Evolutionary conservation across 2,329 filamentous ascomycete genomes (phyloP).

Genomic region (Aspergillus pseudotamarii): DNA sequence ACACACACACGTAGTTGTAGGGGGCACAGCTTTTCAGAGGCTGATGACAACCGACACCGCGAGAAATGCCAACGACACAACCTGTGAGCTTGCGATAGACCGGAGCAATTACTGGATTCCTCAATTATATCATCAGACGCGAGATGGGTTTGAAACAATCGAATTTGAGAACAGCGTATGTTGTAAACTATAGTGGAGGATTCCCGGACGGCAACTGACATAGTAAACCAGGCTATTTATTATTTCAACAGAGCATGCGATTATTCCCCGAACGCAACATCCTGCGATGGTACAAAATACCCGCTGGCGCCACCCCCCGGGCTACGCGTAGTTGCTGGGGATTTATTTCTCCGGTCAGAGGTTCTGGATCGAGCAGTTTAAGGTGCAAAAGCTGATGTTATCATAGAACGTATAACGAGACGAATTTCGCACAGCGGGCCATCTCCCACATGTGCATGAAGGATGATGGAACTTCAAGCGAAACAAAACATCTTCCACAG

Average conservation of each 20-base stretch:
- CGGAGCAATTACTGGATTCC: conserved; percentile 79
- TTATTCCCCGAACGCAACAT: conserved; percentile 15
- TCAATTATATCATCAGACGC: conserved; percentile 61
- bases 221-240: conserved; percentile 21
- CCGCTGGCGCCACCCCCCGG: conserved; percentile 26
- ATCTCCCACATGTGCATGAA: conserved; percentile 61
- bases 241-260: conserved; percentile 27
- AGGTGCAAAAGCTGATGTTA: neutral
- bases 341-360: conserved; percentile 21
- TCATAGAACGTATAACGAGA: conserved; percentile 22
- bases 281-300: conserved; percentile 13
- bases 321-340: conserved; percentile 26
- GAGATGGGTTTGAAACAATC: conserved; percentile 21
- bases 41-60: conserved; percentile 64
- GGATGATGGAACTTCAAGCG: conserved; percentile 44
- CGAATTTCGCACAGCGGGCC: conserved; percentile 44
- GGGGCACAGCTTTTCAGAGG: conserved; percentile 68
- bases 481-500: conserved; percentile 67
- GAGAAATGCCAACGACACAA: conserved; percentile 39
- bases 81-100: conserved; percentile 69
- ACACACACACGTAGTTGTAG: conserved; percentile 72
- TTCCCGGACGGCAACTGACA: neutral
- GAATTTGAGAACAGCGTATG: conserved; percentile 22
- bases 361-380: neutral
- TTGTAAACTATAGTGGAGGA: neutral